Base-by-base conservation (phyloP, 441 rosid species). In the Kokia cookei region DNA sequence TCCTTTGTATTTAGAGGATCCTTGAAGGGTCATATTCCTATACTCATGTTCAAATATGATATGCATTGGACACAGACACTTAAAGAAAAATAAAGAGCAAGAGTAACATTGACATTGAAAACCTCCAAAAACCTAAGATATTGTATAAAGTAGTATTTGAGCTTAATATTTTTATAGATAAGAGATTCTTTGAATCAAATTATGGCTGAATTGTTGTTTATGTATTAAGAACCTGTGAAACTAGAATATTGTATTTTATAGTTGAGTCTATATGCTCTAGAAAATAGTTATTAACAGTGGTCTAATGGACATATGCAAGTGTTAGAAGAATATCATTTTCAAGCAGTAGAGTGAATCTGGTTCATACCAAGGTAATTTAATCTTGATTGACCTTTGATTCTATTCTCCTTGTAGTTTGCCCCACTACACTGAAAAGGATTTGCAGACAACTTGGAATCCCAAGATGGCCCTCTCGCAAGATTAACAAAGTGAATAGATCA, bases 401-500 rank as follows among this genome's bases (percentile, higher is more conserved):
- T 71, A 72, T 82, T 29, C 45, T 76, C 59, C 69, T 17, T 80
- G 77, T 72, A 93, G 98, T 95, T 76, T 93, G 99, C 84, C 99
- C 99, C 7, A 95, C 99, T 48, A 95, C 99, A 8, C 79, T 95
- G 76, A 95, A 95, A 87, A 88, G 99, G 78, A 93, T 95, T 81
- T 95, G 99, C 85, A 89, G 99, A 81, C 94, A 91, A 74, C 98
- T 91, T 73, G 99, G 99, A 57, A 91, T 95, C 75, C 86, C 89
- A 55, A 90, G 99, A 79, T 95, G 99, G 99, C 99, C 99, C 32
- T 94, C 96, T 68, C 93, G 98, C 26, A 94, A 94, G 86, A 91
- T 94, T 75, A 94, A 93, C 78, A 95, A 95, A 81, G 99, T 93
- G 81, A 95, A 89, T 69, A 84, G 98, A 37, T 95, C 99, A 1